Evolutionary conservation across 2,329 filamentous ascomycete genomes (phyloP).

Genomic region (Talaromyces rugulosus): DNA sequence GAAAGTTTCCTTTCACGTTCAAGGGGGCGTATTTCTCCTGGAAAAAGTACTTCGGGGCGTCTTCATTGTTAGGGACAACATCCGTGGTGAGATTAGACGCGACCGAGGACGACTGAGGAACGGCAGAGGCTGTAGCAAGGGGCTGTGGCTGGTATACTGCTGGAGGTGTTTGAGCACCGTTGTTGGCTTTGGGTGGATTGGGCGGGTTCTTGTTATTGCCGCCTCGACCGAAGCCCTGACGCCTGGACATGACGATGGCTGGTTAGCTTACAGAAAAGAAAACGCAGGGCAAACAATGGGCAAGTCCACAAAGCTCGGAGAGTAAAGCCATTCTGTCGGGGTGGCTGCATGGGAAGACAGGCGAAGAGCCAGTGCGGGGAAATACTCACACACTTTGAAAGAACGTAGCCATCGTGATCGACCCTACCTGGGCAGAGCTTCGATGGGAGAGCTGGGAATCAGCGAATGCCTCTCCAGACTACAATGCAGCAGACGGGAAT

Average conservation of each 20-base stretch:
- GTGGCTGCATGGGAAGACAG: neutral
- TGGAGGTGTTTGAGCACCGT: slow-evolving; percentile 27
- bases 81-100: slow-evolving; percentile 34
- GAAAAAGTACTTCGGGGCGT: slow-evolving; percentile 48
- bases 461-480: neutral
- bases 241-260: slow-evolving; percentile 27
- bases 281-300: neutral
- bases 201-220: slow-evolving; percentile 43
- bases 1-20: slow-evolving; percentile 96
- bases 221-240: slow-evolving; percentile 47
- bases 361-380: slow-evolving; percentile 11
- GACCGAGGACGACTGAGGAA: slow-evolving; percentile 38
- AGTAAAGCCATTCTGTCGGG: neutral
- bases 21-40: slow-evolving; percentile 63
- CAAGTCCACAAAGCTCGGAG: neutral
- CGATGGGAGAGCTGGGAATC: neutral
- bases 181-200: slow-evolving; percentile 37
- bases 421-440: slow-evolving; percentile 7
- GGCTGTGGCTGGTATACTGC: slow-evolving; percentile 24
- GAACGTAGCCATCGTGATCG: slow-evolving; percentile 42
- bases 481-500: neutral
- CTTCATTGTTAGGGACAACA: slow-evolving; percentile 35
- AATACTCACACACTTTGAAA: slow-evolving; percentile 48
- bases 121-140: slow-evolving; percentile 13
- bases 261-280: slow-evolving; percentile 12